Evolutionary conservation across 441 rosid species (phyloP).

Genomic region (Lepidium campestre): DNA sequence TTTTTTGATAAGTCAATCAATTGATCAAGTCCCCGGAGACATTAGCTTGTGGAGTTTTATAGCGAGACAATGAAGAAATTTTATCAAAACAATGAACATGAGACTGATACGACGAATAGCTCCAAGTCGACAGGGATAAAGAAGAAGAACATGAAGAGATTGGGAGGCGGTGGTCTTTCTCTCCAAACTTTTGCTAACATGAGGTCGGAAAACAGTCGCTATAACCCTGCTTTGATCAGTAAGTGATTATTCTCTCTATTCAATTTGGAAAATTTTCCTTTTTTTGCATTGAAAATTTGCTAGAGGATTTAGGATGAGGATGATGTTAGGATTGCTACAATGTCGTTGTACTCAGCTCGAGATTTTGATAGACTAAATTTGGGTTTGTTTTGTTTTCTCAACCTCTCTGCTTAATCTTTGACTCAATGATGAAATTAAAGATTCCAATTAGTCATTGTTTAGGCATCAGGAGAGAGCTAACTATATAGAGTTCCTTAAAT

Average conservation of each 20-base stretch:
- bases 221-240: constrained; percentile 76
- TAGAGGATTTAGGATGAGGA: neutral
- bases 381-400: neutral
- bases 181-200: constrained; percentile 76
- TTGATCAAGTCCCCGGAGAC: neutral
- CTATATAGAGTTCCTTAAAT: neutral
- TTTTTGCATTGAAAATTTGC: neutral
- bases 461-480: neutral
- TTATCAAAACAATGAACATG: constrained; percentile 7
- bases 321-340: neutral
- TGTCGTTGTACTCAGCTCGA: neutral
- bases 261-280: neutral
- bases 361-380: neutral
- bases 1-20: neutral
- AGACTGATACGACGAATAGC: constrained; percentile 11
- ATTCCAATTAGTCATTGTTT: neutral
- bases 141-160: constrained; percentile 60
- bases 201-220: constrained; percentile 43
- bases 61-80: constrained; percentile 43
- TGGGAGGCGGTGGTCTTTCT: constrained; percentile 83
- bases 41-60: neutral
- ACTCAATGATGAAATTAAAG: neutral
- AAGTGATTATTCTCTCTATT: constrained; percentile 2
- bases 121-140: constrained; percentile 25
- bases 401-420: neutral